A percentile compares a stretch with the other conserved stretches of the same genome.
These are phyloP conservation scores for Calocera cornea DNA, from an alignment of 768 basidiomycete species.

Conservation along the genomic window DNA sequence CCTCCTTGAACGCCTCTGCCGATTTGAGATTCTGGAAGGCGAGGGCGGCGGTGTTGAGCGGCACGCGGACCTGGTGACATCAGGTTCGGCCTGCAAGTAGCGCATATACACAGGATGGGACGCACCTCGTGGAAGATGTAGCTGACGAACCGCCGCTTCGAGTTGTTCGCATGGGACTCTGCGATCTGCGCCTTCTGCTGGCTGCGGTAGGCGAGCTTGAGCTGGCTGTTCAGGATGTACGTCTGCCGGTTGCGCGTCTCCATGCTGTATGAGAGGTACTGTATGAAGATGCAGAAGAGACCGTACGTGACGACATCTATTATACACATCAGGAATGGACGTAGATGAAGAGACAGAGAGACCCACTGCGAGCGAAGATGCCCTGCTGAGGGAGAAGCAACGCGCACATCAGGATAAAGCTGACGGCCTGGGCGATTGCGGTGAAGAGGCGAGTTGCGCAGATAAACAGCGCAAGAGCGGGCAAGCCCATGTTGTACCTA, in stretches of 20 bases:
- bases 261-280: constrained; percentile 18
- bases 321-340: neutral
- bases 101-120: neutral
- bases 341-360: neutral
- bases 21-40: constrained; percentile 5
- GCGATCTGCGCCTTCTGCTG: constrained; percentile 55
- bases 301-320: constrained; percentile 17
- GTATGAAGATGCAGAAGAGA: neutral
- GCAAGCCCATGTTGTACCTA: neutral
- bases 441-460: neutral
- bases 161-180: constrained; percentile 41
- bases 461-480: neutral
- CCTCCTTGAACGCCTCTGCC: constrained; percentile 1
- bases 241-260: constrained; percentile 43
- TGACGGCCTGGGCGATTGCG: constrained; percentile 14
- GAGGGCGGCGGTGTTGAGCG: constrained; percentile 34
- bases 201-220: constrained; percentile 55
- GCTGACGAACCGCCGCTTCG: constrained; percentile 31
- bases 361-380: neutral
- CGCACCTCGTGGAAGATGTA: constrained; percentile 36
- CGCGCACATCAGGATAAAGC: constrained; percentile 5
- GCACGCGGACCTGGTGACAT: constrained; percentile 31
- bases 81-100: neutral
- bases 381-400: neutral
- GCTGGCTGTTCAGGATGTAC: constrained; percentile 55